These are phyloP conservation scores for Metschnikowia baotianmanensis DNA, from an alignment of 805 yeast genomes.

Conservation along the genomic window DNA sequence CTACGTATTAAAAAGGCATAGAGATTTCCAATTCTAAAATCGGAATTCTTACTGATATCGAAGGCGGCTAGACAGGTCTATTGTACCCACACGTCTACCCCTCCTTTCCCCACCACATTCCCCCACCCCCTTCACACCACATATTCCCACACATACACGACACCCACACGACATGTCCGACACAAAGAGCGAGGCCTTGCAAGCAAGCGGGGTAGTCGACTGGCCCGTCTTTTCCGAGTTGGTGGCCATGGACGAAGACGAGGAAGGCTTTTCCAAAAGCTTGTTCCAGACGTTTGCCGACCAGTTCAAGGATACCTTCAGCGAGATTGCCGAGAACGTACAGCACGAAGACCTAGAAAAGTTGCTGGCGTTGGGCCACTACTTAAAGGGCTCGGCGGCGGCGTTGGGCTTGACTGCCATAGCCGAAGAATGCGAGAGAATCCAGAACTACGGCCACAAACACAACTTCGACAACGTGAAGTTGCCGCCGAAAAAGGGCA, in stretches of 20 bases:
- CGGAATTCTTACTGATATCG: too few species aligned
- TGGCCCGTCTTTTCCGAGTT: conserved; percentile 88
- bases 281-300: conserved; percentile 82
- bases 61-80: too few species aligned
- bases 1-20: too few species aligned
- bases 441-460: conserved; percentile 81
- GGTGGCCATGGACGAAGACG: conserved; percentile 94
- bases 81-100: too few species aligned
- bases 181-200: conserved; percentile 25
- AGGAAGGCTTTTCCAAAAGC: conserved; percentile 80
- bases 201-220: conserved; percentile 68
- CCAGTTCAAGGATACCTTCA: conserved; percentile 81
- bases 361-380: conserved; percentile 82
- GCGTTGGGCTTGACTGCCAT: conserved; percentile 83
- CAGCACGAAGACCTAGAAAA: conserved; percentile 47
- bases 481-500: background rate
- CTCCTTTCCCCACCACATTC: too few species aligned
- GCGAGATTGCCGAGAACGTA: conserved; percentile 62
- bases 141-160: background rate
- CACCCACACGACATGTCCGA: conserved; percentile 10
- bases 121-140: too few species aligned
- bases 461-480: conserved; percentile 38
- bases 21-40: too few species aligned
- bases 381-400: conserved; percentile 92
- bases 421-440: conserved; percentile 85